These are phyloP conservation scores for Blastocystis sp. DNA, from an alignment of 352 stramenopile species.

Conservation along the genomic window DNA sequence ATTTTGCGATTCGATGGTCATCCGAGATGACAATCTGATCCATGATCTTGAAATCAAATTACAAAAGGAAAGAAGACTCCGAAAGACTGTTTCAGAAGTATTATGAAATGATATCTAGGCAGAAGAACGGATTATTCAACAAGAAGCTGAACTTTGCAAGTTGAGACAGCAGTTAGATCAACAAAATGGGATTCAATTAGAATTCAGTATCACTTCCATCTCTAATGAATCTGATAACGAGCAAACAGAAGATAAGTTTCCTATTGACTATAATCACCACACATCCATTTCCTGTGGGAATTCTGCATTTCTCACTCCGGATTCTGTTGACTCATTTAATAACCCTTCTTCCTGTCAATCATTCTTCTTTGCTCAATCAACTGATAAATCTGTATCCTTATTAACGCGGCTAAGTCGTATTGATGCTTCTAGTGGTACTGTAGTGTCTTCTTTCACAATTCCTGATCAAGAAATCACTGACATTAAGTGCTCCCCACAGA, in stretches of 20 bases:
- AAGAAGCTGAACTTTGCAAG: neutral
- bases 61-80: neutral
- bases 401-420: neutral
- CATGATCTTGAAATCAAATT: neutral
- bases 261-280: neutral
- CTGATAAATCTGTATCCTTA: neutral
- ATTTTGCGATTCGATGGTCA: neutral
- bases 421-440: neutral
- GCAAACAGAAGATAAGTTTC: neutral
- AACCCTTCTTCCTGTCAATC: neutral
- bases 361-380: neutral
- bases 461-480: neutral
- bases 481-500: neutral
- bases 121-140: neutral
- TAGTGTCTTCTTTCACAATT: neutral
- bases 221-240: neutral
- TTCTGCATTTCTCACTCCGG: neutral
- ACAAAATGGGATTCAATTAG: neutral
- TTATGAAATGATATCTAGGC: conserved; percentile 13
- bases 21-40: neutral
- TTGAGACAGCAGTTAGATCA: neutral
- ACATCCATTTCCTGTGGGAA: neutral
- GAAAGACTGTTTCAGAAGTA: neutral
- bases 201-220: neutral
- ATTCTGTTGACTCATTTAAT: neutral